Base-by-base conservation (phyloP, 2,329 filamentous ascomycete species). In the Trichoderma sp. region DNA sequence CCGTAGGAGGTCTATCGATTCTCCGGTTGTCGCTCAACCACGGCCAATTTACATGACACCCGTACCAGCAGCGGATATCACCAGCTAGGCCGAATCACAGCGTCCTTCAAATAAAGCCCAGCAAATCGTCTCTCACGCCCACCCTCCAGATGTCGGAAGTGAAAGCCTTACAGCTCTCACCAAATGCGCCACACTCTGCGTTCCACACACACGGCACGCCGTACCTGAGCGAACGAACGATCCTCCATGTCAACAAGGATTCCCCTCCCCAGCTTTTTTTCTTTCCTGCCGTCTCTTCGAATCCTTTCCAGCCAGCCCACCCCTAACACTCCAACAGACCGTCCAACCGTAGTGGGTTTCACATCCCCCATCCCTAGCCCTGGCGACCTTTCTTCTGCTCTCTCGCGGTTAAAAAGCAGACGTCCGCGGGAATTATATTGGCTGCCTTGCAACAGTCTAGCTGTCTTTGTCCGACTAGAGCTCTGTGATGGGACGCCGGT, bases 321-420 rank as follows among this genome's bases (percentile, higher is more conserved):
- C 47, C 47, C 47, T 50, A n/a, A 39, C 34, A 14, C 34, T 39
- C 34, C 34, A 14, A 39, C 34, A 14, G 12, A 39, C 56, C 30
- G 19, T 50, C 39, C 58, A 61, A 52, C 47, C 21, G 30, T 60
- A 61, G 58, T 39, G 59, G 39, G 59, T 62, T 62, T 62, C 59
- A 62, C 15, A 41, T 54, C 34, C 5, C 57, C 57, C 48, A 30
- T 61, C 58, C 58, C 58, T 47, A 45, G 56, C 30, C 24, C 19
- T 28, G 28, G 34, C 34, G 34, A 39, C 34, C 34, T n/a, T 41
- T 26, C n/a, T 48, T 48, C 19, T 55, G 15, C 17, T 9, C 19
- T 56, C 17, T 48, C 48, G 59, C 59, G 59, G 59, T 54, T 62
- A 62, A 62, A 62, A 26, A 54, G n/a, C n/a, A 28, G 52, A 5